Base-by-base conservation (phyloP, 352 stramenopile species). In the Pythium aphanidermatum region DNA sequence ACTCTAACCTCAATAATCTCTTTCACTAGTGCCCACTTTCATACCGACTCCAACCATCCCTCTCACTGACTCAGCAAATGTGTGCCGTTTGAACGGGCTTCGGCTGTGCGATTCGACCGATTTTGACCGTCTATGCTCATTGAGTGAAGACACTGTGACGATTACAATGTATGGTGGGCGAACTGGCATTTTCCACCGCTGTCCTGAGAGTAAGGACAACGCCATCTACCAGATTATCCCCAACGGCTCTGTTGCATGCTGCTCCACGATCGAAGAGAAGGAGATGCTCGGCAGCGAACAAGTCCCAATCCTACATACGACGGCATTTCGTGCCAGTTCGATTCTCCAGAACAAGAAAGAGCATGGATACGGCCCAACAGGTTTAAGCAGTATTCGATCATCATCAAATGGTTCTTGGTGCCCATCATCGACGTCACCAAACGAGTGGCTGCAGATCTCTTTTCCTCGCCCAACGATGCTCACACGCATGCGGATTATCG, bases 351-450 rank as follows among this genome's bases (percentile, higher is more conserved):
- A 77, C 23, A 56, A 35, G 8, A 46, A 46, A 7, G 55, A 28
- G 3, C 64, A 84, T n/a, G 72, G 72, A 4, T 84, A 71, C 30
- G 72, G 68, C 0, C 54, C 55, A 5, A 39, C 43, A n/a, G 69
- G 64, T 6, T 40, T 84, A 16, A 34, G 55, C 29, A 57, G 50
- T 0, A 33, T 70, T 31, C 66, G 72, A 20, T 21, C 23, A 21
- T 40, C 33, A 51, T 13, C 30, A 38, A 29, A 41, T 17, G 41
- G 47, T 16, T 57, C 69, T 16, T 84, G 72, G 72, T 84, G 72
- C 60, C 46, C 67, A 13, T 43, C 7, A 1, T 60, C 60, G 3
- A 5, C 11, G 2, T 50, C 31, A 0, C 33, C 42, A 2, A 51
- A 21, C 0, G 72, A 84, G 40, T 84, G 70, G 67, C 9, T 84